Percentiles rank a stretch among this genome's conserved stretches.
These are phyloP conservation scores for Murraya paniculata DNA, from an alignment of 345 rosid species.

Conservation along the genomic window DNA sequence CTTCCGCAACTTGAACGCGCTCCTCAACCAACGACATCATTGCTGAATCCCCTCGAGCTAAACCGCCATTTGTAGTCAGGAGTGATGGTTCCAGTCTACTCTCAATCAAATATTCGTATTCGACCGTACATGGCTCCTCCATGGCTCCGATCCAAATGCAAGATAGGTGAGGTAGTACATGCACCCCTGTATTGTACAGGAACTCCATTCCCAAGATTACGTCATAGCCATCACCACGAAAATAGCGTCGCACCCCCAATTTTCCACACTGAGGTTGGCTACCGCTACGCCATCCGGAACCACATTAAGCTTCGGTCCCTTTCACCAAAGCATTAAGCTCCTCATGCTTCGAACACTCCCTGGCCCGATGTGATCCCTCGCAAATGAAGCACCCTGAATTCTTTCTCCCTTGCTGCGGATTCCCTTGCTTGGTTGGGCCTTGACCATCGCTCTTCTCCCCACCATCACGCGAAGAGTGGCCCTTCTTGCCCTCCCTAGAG, in stretches of 20 bases:
- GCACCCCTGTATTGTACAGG: rapidly evolving
- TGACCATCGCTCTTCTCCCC: too few relatives aligned
- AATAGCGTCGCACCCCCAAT: rapidly evolving
- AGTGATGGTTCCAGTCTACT: too few relatives aligned
- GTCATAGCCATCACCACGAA: too few relatives aligned
- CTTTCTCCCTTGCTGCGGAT: too few relatives aligned
- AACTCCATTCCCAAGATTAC: too few relatives aligned
- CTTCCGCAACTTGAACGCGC: rapidly evolving
- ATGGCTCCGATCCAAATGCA: too few relatives aligned
- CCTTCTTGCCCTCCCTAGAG: rapidly evolving
- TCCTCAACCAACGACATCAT: too few relatives aligned
- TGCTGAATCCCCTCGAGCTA: too few relatives aligned
- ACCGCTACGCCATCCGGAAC: rapidly evolving
- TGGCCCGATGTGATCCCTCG: rapidly evolving
- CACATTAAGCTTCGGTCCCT: rapidly evolving
- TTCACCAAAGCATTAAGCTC: too few relatives aligned
- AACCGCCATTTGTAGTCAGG: rapidly evolving
- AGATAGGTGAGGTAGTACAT: rapidly evolving
- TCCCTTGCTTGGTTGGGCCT: too few relatives aligned
- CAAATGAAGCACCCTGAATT: rapidly evolving
- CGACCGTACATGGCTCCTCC: rapidly evolving
- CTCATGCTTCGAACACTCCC: too few relatives aligned
- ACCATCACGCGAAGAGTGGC: rapidly evolving
- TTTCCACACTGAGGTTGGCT: too few relatives aligned
- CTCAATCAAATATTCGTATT: rapidly evolving